Evolutionary conservation across 1,284 basidiomycete genomes (phyloP).

Genomic region (Paramarasmius palmivorus): DNA sequence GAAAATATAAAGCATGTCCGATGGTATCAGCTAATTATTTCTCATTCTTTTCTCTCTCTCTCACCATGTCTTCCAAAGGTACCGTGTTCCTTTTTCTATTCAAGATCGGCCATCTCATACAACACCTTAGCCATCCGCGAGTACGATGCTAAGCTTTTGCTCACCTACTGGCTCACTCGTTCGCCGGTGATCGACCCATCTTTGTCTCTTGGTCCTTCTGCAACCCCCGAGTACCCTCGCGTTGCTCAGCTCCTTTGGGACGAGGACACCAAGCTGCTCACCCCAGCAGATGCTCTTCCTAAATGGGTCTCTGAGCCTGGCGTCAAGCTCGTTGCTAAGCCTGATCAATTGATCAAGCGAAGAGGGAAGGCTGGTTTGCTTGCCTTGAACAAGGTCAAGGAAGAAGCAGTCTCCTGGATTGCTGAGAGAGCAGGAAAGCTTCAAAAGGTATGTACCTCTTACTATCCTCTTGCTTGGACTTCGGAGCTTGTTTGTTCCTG

Average conservation of each 20-base stretch:
- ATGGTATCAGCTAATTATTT: neutral
- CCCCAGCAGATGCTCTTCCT: constrained; percentile 75
- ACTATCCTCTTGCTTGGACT: neutral
- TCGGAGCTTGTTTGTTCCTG: neutral
- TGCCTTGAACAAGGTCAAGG: constrained; percentile 92
- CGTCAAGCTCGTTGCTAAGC: constrained; percentile 89
- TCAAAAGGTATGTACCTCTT: constrained; percentile 64
- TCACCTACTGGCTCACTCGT: constrained; percentile 92
- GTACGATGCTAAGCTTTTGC: constrained; percentile 92
- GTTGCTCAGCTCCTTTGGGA: constrained; percentile 91
- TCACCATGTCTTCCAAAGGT: constrained; percentile 37
- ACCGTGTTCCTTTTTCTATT: constrained; percentile 9
- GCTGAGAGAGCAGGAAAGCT: constrained; percentile 89
- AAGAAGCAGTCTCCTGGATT: constrained; percentile 88
- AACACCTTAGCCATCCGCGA: constrained; percentile 76
- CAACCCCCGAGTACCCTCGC: constrained; percentile 61
- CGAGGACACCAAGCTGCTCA: constrained; percentile 77
- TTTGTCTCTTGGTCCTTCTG: constrained; percentile 42
- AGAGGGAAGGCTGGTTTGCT: constrained; percentile 97
- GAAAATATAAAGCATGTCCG: neutral
- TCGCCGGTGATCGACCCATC: constrained; percentile 64
- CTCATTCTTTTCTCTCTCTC: constrained; percentile 10
- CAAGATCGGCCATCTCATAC: constrained; percentile 6
- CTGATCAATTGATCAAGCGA: constrained; percentile 99
- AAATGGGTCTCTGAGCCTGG: constrained; percentile 70